Evolutionary conservation across 441 rosid genomes (phyloP), one percentile per base, ranked within the genome.

Genomic region (Dalechampia spathulata): DNA sequence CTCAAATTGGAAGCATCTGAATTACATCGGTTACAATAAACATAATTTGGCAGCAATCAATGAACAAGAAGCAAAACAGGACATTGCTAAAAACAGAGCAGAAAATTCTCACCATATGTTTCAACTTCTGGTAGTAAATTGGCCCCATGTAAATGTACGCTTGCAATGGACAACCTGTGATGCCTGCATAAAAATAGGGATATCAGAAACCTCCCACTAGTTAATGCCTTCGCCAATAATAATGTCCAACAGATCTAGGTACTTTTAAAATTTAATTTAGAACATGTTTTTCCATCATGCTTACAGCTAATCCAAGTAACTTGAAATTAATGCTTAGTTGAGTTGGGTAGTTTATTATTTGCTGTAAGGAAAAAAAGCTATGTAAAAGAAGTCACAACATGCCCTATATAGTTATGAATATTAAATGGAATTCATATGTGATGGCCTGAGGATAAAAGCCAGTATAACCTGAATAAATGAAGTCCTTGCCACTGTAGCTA

Each of bases 61-160:
- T 28, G 46, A 17, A 57, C 32, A 58, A 36, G 5, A 41, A 39
- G 16, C 43, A 39, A 55, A 50, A 16, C 37, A 34, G n/a, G 22
- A 19, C n/a, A 27, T 13, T 5, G n/a, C 16, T 22, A 10, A 37
- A 23, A 6, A 45, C 8, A 25, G 55, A 17, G 36, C n/a, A 44
- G 39, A 25, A 61, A 60, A 74, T 73, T 55, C 83, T 74, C 39
- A 90, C 99, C 99, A 93, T 93, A 61, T 93, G 99, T 73, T 93
- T 93, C 57, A 93, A 49, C 79, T 90, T 93, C 78, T 93, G 99
- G 84, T 93, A 90, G 81, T 93, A 93, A 70, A 93, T 83, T 43
- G 99, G 97, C 45, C 97, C 99, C 96, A 90, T 93, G 69, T 90
- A 93, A 55, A 93, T 84, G 72, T 87, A 93, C 11, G 97, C 76